Evolutionary conservation across 371 early-diverging fungal species (phyloP), one percentile per base, ranked within the genome.

Genomic region (Nematocida ironsii): DNA sequence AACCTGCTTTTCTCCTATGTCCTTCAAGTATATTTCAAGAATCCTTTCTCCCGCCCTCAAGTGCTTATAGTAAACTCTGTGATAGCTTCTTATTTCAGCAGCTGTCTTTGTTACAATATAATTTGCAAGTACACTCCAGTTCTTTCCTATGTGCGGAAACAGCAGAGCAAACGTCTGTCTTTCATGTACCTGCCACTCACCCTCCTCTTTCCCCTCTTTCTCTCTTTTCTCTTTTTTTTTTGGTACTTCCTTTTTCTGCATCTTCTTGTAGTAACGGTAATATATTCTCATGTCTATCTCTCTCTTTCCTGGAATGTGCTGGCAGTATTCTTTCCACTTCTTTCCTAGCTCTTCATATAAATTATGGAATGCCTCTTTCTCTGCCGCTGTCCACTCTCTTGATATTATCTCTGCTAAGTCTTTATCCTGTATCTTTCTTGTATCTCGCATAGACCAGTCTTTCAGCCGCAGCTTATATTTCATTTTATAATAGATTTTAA

Each of bases 141-240:
- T 86, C 66, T 82, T 86, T 48, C 74, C 83, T 45, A 82, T 83
- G 64, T 83, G 83, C 44, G 84, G 84, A 72, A 75, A 86, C n/a
- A 83, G 81, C 54, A 86, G 83, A 3, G 86, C 86, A 78, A 86
- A 86, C 25, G 82, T 64, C 52, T 86, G 86, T 76, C 84, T 81
- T 45, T 86, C 84, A 70, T 86, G 82, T 27, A 73, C 72, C 23
- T 67, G 80, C 86, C 86, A 86, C 5, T 72, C 58, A 6, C 44
- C 54, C 11, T 18, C 48, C 7, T 25, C 62, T 47, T 7, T 9
- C 13, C 61, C 60, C 57, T 52, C 44, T 56, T 61, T 68, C 23
- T 18, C 42, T 52, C 20, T 16, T 44, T 62, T 62, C 25, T 78
- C 40, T 56, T 72, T 39, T 27, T 18, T n/a, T 52, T 40, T 61